A percentile compares a stretch with the other conserved stretches of the same genome.
These are phyloP conservation scores for Asterochloris erici DNA, from an alignment of 139 green algal genomes.

Conservation along the genomic window DNA sequence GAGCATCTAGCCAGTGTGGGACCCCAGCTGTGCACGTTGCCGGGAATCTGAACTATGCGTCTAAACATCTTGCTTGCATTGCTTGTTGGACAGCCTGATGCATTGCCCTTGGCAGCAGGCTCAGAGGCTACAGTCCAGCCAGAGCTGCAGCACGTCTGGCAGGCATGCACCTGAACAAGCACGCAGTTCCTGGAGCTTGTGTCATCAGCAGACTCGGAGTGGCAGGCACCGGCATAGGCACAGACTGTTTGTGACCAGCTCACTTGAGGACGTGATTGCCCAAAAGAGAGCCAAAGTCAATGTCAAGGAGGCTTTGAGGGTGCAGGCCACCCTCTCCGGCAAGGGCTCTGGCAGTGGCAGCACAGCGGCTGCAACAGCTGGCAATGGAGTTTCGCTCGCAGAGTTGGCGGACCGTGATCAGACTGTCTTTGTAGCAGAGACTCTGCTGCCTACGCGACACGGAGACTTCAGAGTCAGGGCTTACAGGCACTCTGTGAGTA, in stretches of 20 bases:
- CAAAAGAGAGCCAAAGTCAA: neutral
- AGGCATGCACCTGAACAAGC: neutral
- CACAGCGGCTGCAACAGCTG: too few species aligned
- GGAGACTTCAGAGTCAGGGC: constrained; percentile 83
- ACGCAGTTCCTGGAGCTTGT: neutral
- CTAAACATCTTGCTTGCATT: too few species aligned
- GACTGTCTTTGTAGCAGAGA: constrained; percentile 84
- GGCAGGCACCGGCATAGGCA: neutral
- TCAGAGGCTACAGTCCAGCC: neutral
- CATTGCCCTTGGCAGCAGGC: neutral
- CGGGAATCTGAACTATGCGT: too few species aligned
- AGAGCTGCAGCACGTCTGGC: constrained; percentile 1
- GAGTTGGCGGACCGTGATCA: too few species aligned
- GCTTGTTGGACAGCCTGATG: too few species aligned
- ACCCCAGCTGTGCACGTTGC: too few species aligned
- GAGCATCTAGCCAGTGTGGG: too few species aligned
- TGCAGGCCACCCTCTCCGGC: too few species aligned
- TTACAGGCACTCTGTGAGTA: constrained; percentile 84
- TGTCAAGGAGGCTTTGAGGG: too few species aligned
- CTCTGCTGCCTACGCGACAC: constrained; percentile 78
- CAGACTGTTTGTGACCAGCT: neutral
- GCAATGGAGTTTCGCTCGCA: too few species aligned
- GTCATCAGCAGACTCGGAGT: neutral
- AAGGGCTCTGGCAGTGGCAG: too few species aligned
- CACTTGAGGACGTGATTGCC: neutral